Percentiles rank a stretch among this genome's conserved stretches.
Evolutionary conservation across 192 early-diverging fungal species (phyloP).

Genomic region (Paraglomus occultum): DNA sequence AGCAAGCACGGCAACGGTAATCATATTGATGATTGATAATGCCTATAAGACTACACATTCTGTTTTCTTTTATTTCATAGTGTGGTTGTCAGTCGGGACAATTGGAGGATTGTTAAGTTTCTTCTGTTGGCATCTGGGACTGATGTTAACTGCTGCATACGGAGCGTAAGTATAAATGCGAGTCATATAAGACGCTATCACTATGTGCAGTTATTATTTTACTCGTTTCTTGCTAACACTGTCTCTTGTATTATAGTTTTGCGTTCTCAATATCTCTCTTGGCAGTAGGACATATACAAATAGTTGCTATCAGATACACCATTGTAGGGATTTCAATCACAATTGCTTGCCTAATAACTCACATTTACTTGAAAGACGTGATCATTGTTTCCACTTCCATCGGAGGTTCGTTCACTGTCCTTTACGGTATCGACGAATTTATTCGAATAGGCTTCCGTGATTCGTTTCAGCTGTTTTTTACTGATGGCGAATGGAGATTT

Average conservation of each 20-base stretch:
- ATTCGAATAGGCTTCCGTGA: conserved; percentile 33
- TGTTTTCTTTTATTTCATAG: conserved; percentile 34
- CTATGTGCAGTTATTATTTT: not conserved
- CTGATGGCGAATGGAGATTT: conserved; percentile 32
- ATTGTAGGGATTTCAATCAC: conserved; percentile 28
- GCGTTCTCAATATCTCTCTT: conserved; percentile 34
- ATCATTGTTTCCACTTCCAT: conserved; percentile 40
- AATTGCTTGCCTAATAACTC: conserved; percentile 29
- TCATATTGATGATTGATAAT: conserved; percentile 36
- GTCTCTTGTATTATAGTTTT: conserved; percentile 26
- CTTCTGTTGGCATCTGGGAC: conserved; percentile 42
- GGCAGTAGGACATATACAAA: conserved; percentile 31
- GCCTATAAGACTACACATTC: conserved; percentile 27
- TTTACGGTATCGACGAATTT: conserved; percentile 45
- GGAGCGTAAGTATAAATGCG: conserved; percentile 23
- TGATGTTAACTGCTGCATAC: conserved; percentile 40
- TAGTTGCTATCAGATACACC: conserved; percentile 32
- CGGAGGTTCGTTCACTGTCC: conserved; percentile 37
- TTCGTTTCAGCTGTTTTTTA: conserved; percentile 36
- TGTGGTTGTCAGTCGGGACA: conserved; percentile 37
- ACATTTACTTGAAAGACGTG: conserved; percentile 32
- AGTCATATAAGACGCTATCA: no score
- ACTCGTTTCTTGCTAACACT: not conserved
- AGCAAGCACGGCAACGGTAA: conserved; percentile 44
- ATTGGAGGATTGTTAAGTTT: conserved; percentile 34